These are phyloP conservation scores for Cornus florida DNA, from an alignment of 148 eudicot species.

Conservation along the genomic window DNA sequence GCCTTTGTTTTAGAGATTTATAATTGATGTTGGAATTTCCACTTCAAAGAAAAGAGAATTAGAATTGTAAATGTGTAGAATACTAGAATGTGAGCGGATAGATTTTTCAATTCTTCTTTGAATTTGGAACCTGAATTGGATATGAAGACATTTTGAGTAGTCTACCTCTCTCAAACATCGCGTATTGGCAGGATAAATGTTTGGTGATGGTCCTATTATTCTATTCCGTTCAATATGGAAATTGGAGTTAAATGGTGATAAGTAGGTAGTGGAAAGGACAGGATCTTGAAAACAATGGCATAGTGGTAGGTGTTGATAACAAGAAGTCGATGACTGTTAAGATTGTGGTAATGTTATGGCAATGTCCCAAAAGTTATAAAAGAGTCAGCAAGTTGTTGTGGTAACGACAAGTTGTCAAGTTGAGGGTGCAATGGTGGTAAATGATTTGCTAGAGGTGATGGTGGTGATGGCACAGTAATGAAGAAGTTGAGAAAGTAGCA, in stretches of 20 bases:
- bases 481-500: too few species aligned
- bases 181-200: too few species aligned
- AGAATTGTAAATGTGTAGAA: too few species aligned
- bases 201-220: background rate
- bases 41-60: too few species aligned
- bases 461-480: conserved; percentile 6
- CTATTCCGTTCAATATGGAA: background rate
- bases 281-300: background rate
- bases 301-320: background rate
- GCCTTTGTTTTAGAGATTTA: too few species aligned
- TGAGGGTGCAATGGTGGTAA: conserved; percentile 1
- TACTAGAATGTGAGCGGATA: background rate
- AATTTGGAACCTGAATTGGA: background rate
- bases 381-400: background rate
- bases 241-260: background rate
- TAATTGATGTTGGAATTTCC: too few species aligned
- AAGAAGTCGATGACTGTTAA: background rate
- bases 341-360: background rate
- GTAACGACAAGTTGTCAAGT: background rate
- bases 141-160: too few species aligned
- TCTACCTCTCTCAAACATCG: too few species aligned
- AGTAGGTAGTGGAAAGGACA: background rate
- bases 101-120: background rate
- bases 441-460: background rate
- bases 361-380: background rate